Conservation (phyloP, 73 alveolate species). For the Symbiodinium natans region DNA sequence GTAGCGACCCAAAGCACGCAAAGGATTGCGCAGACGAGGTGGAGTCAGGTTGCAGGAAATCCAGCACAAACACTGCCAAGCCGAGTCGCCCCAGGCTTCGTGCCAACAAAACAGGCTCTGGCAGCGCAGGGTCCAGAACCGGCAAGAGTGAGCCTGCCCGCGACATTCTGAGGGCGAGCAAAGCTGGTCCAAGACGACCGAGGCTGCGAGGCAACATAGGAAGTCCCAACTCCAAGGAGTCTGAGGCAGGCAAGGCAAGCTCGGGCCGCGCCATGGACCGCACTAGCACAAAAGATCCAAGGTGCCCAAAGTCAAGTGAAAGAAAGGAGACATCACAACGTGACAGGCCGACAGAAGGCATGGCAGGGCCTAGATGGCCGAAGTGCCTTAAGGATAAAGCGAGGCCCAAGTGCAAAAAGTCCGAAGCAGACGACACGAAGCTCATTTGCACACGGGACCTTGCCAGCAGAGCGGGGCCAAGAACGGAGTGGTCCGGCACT, state of each 20-base stretch:
- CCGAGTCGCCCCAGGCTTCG: conserved; percentile 10
- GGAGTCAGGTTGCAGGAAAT: neutral
- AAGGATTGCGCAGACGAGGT: neutral
- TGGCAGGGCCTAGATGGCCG: neutral
- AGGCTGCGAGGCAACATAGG: neutral
- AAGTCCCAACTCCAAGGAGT: neutral
- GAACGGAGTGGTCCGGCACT: neutral
- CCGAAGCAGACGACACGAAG: neutral
- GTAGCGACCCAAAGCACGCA: neutral
- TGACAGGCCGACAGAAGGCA: neutral
- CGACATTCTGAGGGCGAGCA: conserved; percentile 1
- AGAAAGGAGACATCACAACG: neutral
- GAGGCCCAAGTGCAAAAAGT: conserved; percentile 34
- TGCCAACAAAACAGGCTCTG: neutral
- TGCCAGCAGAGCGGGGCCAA: neutral
- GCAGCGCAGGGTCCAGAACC: neutral
- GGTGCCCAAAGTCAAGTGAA: neutral
- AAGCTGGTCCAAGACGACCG: neutral
- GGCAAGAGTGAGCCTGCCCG: neutral
- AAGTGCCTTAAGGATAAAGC: neutral
- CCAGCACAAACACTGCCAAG: neutral
- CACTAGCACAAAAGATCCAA: neutral
- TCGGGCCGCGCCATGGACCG: conserved; percentile 1
- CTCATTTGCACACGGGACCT: neutral
- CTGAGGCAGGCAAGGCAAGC: neutral